Percentiles rank a stretch among this genome's conserved stretches.
phyloP scores from a whole-genome alignment of 768 basidiomycete species.

The Tricholoma terreum region DNA sequence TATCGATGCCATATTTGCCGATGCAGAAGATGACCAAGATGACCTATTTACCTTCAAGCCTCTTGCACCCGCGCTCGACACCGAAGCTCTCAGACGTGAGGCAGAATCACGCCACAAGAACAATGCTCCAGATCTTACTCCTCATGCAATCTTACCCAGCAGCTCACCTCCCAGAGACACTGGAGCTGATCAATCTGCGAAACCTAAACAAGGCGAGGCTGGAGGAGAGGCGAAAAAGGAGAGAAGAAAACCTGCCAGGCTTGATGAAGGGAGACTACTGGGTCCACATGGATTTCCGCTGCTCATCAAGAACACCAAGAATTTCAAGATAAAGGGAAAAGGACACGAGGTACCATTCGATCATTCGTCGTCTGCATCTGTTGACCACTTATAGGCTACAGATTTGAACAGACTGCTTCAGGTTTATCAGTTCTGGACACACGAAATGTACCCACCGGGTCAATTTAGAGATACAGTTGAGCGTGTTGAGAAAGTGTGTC shows the following conservation, averaged over 20 bases:
- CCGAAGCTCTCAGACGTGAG: slow-evolving; percentile 50
- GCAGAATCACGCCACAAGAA: slow-evolving; percentile 49
- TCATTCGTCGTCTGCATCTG: neutral
- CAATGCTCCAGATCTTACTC: slow-evolving; percentile 30
- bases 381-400: slow-evolving; percentile 46
- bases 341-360: slow-evolving; percentile 77
- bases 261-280: slow-evolving; percentile 77
- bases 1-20: slow-evolving; percentile 41
- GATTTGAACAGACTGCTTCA: slow-evolving; percentile 81
- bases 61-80: slow-evolving; percentile 50
- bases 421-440: slow-evolving; percentile 93
- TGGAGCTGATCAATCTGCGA: slow-evolving; percentile 19
- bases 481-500: slow-evolving; percentile 85
- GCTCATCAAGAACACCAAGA: slow-evolving; percentile 72
- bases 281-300: slow-evolving; percentile 75
- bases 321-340: slow-evolving; percentile 82
- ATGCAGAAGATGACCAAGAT: slow-evolving; percentile 33
- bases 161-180: slow-evolving; percentile 46
- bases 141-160: slow-evolving; percentile 46
- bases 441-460: slow-evolving; percentile 86
- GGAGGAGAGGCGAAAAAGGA: slow-evolving; percentile 35
- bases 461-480: slow-evolving; percentile 85
- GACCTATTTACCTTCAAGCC: slow-evolving; percentile 38
- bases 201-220: slow-evolving; percentile 28
- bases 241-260: slow-evolving; percentile 49